Evolutionary conservation across 495 filamentous ascomycete species (phyloP), one percentile per base, ranked within the genome.

Genomic region (Aspergillus cristatus): DNA sequence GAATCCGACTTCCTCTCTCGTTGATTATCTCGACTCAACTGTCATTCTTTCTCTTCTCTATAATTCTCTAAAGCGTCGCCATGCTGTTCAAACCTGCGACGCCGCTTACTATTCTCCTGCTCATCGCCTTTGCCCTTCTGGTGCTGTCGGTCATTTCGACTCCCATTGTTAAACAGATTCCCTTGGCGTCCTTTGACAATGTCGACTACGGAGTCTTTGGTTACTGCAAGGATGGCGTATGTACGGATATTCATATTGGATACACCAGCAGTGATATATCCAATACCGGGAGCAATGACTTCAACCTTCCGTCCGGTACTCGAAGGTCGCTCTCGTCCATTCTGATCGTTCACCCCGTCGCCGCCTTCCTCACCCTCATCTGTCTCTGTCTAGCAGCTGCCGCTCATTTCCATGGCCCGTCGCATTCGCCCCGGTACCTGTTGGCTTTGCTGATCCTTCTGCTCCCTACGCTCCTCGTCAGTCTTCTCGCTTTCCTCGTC

Each of bases 141-240:
- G 64, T 96, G 3, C 68, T 98, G 14, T 84, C 87, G n/a, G 84
- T 86, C 26, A 60, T 98, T 14, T 94, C 88, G n/a, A 89, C 88
- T 0, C 91, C 91, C 8, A 85, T 98, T 45, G 78, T 98, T 54
- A 81, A 81, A 48, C 71, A 65, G 8, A 89, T 98, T 22, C 86
- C 86, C 1, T 68, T 98, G 7, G 88, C 82, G 13, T 80, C 74
- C 10, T 91, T 76, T 51, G 53, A 78, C 14, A 78, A 80, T 41
- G 74, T 85, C 46, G 78, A 82, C 37, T 94, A 95, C 62, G 91
- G 91, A 6, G 91, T 97, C 10, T 91, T 96, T 66, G 91, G 91
- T 8, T 94, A 78, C 50, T 98, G 91, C 62, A 67, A 78, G 36
- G 58, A 53, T 6, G 54, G 53, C 18, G 46, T 51, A 29, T 97